Base-by-base conservation (phyloP, 2,329 filamentous ascomycete genomes). In the Exophiala aquamarina region DNA sequence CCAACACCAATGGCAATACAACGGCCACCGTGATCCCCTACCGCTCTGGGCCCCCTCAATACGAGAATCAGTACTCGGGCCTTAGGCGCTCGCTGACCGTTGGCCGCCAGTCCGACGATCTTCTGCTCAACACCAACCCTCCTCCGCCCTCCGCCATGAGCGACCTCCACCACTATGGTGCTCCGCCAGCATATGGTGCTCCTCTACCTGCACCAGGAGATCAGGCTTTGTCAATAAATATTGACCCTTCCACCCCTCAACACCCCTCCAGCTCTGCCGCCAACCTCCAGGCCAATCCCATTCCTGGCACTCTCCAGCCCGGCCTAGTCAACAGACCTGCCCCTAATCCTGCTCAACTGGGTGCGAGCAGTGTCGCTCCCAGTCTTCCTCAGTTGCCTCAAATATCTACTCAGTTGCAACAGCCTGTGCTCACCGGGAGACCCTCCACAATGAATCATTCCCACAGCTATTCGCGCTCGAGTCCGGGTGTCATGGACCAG, bases 381-480 rank as follows among this genome's bases (percentile, higher is more conserved):
- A 72, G 72, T n/a, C 65, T 82, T 44, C 78, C 81, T 54, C 79
- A 79, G 20, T 70, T 81, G 57, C 74, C 75, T 44, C 74, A 74
- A 54, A 60, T 72, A 38, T 69, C 70, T 35, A 70, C 71, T 36
- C 65, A 70, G 49, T 11, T 66, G 44, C 67, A 70, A 47, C 70
- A 69, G 44, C 63, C 70, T 31, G 65, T 69, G 44, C 77, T 82
- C 19, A 81, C 85, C 34, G 80, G 83, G 39, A 84, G 86, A 63
- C 80, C 85, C 17, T 78, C 83, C 45, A 79, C 78, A 34, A 73
- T 87, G 61, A 81, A 72, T 66, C 72, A 79, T 65, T 78, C 85
- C 13, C 88, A 92, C 65, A 80, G 76, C 63, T 92, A 95, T 69
- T 91, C 91, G 38, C 81, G 88, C 60, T 93, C 89, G 47, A 95